Evolutionary conservation across 352 stramenopile genomes (phyloP).

Genomic region (Phytophthora kernoviae): DNA sequence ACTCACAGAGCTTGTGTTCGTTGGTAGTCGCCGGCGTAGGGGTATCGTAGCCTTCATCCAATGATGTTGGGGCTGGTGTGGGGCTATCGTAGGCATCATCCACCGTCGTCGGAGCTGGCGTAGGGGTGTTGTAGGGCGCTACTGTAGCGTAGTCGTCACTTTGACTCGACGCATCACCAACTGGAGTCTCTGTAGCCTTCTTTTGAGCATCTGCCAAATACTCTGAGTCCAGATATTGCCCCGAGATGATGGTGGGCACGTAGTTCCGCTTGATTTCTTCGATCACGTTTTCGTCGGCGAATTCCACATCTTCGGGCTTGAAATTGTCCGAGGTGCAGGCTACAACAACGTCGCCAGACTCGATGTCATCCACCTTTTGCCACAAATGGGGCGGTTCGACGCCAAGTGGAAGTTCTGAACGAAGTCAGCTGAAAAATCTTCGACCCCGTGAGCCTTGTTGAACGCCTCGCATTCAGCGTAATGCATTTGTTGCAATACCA

Average conservation of each 20-base stretch:
- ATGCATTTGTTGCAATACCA: slow-evolving; percentile 61
- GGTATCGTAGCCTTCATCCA: background rate
- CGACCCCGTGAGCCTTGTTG: slow-evolving; percentile 42
- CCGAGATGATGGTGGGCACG: slow-evolving; percentile 18
- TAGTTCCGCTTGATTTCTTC: slow-evolving; percentile 37
- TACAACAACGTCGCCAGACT: slow-evolving; percentile 39
- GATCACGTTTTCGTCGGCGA: slow-evolving; percentile 34
- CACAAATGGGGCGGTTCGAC: slow-evolving; percentile 38
- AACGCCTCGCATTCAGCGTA: slow-evolving; percentile 53
- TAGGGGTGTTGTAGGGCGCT: background rate
- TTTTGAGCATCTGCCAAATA: slow-evolving; percentile 31
- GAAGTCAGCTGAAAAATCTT: slow-evolving; percentile 47
- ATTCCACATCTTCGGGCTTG: slow-evolving; percentile 35
- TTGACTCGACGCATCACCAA: slow-evolving; percentile 5
- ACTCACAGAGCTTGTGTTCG: no score
- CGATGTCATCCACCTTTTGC: slow-evolving; percentile 51
- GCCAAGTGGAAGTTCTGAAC: slow-evolving; percentile 55
- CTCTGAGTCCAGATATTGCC: slow-evolving; percentile 32
- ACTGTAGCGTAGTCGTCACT: background rate
- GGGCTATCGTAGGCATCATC: background rate
- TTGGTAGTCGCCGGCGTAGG: background rate
- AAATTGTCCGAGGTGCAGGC: slow-evolving; percentile 41
- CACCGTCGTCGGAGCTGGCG: slow-evolving; percentile 2
- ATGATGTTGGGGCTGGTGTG: slow-evolving; percentile 3
- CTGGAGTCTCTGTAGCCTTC: slow-evolving; percentile 17